Conservation (phyloP, 164 flowering plant genomes). For the Cinnamomum chago region DNA sequence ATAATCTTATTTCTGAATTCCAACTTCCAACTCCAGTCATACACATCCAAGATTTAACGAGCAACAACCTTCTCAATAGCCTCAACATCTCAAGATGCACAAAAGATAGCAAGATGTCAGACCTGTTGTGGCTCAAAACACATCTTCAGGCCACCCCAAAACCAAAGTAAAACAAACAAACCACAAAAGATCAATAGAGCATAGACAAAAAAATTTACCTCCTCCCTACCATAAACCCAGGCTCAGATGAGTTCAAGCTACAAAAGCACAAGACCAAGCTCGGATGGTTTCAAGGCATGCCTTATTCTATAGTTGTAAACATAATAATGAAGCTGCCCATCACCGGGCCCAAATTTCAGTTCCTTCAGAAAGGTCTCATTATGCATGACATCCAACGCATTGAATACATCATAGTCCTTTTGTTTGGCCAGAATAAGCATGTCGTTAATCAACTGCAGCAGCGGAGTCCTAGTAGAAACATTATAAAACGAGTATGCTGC, state of each 20-base stretch:
- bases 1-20: not conserved
- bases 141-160: too few species aligned
- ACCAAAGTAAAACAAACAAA: not conserved
- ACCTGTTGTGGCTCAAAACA: not conserved
- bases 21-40: not conserved
- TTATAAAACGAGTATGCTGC: constrained; percentile 57
- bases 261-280: constrained; percentile 50
- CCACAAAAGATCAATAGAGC: not conserved
- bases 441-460: constrained; percentile 56
- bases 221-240: not conserved
- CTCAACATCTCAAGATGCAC: not conserved
- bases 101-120: not conserved
- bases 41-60: not conserved
- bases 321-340: constrained; percentile 54
- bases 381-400: constrained; percentile 52
- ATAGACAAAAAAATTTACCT: too few species aligned
- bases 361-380: constrained; percentile 48
- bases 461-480: constrained; percentile 39
- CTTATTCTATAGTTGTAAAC: constrained; percentile 45
- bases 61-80: not conserved
- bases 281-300: constrained; percentile 38
- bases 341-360: constrained; percentile 53
- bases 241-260: constrained; percentile 16
- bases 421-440: constrained; percentile 48
- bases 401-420: constrained; percentile 48